phyloP scores from a whole-genome alignment of 2,329 filamentous ascomycete species.

The Colletotrichum orchidophilum region DNA sequence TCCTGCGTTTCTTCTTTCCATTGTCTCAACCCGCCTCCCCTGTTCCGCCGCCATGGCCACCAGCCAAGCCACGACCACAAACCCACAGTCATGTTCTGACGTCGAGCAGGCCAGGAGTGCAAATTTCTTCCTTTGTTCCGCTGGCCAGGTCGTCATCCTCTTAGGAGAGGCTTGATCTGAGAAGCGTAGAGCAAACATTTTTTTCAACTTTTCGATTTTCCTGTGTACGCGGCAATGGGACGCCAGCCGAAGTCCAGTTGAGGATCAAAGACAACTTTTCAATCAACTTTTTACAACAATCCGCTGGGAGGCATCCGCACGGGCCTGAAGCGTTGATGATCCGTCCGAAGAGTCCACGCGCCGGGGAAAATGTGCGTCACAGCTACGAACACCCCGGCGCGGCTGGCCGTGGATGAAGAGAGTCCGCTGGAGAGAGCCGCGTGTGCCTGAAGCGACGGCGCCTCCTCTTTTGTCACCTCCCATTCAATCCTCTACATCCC shows the following conservation, averaged over 20 bases:
- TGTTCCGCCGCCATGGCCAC: constrained; percentile 20
- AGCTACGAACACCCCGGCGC: neutral
- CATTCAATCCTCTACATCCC: neutral
- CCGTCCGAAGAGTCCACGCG: constrained; percentile 36
- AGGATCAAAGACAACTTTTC: neutral
- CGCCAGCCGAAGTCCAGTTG: constrained; percentile 15
- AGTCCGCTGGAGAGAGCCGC: constrained; percentile 35
- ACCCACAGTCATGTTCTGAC: neutral
- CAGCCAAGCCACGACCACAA: neutral
- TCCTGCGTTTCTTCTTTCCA: constrained; percentile 21
- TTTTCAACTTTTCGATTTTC: constrained; percentile 12
- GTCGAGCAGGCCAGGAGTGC: constrained; percentile 32
- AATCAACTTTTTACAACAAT: neutral
- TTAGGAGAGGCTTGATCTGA: neutral
- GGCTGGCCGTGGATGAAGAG: constrained; percentile 25
- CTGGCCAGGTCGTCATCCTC: constrained; percentile 18
- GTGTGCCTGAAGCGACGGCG: constrained; percentile 35
- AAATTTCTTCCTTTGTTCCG: constrained; percentile 23
- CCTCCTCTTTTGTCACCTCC: neutral
- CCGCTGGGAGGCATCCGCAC: constrained; percentile 25
- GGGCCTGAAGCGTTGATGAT: constrained; percentile 37
- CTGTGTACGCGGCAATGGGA: constrained; percentile 14
- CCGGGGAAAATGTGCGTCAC: neutral
- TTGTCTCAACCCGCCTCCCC: constrained; percentile 29
- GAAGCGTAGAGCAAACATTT: constrained; percentile 19